Evolutionary conservation across 1,139 yeast species (phyloP).

Genomic region (Hyphopichia khmerensis): DNA sequence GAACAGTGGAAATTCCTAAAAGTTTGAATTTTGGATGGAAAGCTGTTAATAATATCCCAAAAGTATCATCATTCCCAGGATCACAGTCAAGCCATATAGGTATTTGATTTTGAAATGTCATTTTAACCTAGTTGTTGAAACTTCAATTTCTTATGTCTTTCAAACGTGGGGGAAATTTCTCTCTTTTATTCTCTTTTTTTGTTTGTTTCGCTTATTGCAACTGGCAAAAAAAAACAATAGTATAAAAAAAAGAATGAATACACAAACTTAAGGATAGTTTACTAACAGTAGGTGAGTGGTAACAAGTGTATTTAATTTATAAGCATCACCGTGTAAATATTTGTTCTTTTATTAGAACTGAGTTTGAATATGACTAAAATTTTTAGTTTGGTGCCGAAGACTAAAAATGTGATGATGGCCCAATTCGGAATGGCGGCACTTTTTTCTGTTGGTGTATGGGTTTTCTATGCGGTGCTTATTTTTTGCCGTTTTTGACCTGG

Average conservation of each 20-base stretch:
- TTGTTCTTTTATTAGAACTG: too few species aligned
- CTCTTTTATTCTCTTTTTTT: neutral
- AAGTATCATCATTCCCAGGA: slow-evolving; percentile 89
- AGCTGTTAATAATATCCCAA: slow-evolving; percentile 66
- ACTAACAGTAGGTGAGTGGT: too few species aligned
- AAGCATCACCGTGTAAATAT: too few species aligned
- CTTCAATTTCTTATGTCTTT: neutral
- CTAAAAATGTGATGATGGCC: neutral
- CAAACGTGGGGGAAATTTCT: neutral
- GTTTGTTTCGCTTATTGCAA: too few species aligned
- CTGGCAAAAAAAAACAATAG: too few species aligned
- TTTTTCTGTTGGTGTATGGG: neutral
- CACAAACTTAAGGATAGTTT: too few species aligned
- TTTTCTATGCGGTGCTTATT: too few species aligned
- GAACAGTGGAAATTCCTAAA: slow-evolving; percentile 77
- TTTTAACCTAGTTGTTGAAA: slow-evolving; percentile 4
- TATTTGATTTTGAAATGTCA: slow-evolving; percentile 25
- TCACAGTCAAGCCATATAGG: slow-evolving; percentile 93
- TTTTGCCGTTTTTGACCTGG: too few species aligned
- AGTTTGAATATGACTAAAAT: too few species aligned
- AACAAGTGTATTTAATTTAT: too few species aligned
- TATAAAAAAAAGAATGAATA: too few species aligned
- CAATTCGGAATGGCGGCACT: neutral
- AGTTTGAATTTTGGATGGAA: slow-evolving; percentile 59
- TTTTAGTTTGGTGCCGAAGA: neutral